phyloP scores from a whole-genome alignment of 2,329 filamentous ascomycete species.

The Cercospora nicotianae region DNA sequence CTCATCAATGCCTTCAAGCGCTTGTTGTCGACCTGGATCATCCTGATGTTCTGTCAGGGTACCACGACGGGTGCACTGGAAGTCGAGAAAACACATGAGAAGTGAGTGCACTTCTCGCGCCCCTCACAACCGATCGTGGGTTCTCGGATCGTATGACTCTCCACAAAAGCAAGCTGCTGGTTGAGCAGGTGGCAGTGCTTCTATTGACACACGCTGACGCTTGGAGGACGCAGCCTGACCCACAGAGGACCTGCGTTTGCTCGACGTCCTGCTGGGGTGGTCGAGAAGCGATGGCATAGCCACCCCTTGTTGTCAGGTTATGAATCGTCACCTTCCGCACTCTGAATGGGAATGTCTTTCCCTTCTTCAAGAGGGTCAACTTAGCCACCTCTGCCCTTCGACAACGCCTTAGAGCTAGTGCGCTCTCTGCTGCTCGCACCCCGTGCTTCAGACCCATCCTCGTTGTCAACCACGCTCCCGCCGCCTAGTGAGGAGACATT shows the following conservation, averaged over 20 bases:
- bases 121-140: background rate
- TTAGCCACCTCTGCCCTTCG: background rate
- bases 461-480: background rate
- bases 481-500: background rate
- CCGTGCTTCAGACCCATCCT: background rate
- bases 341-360: background rate
- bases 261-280: background rate
- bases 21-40: background rate
- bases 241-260: background rate
- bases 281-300: background rate
- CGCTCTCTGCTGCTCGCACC: background rate
- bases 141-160: background rate
- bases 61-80: background rate
- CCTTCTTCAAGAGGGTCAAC: background rate
- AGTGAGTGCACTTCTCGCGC: background rate
- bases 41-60: background rate
- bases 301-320: background rate
- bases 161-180: background rate
- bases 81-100: background rate
- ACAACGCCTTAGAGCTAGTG: background rate
- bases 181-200: background rate
- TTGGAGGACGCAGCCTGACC: background rate
- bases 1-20: background rate
- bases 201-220: background rate
- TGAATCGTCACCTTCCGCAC: background rate